Evolutionary conservation across 192 early-diverging fungal species (phyloP), one percentile per base, ranked within the genome.

Genomic region (Coemansia nantahalensis): DNA sequence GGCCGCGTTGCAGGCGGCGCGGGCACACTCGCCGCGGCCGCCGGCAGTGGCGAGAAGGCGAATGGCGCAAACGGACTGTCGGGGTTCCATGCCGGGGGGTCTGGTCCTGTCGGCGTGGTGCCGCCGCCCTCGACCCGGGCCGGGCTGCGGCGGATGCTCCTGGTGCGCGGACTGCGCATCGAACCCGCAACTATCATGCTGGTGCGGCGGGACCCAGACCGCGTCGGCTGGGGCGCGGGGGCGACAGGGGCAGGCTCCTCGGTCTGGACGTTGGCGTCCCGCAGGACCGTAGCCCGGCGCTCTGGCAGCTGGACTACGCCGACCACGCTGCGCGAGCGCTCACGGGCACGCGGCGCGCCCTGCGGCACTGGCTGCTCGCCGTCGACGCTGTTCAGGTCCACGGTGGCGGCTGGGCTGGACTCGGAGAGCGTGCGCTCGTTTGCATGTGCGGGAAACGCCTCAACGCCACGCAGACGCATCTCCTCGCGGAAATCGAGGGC

Each of bases 401-500:
- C n/a, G n/a, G n/a, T n/a, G n/a, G n/a, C n/a, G n/a, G n/a, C n/a
- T n/a, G n/a, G n/a, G n/a, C n/a, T n/a, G n/a, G n/a, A n/a, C n/a
- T n/a, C n/a, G n/a, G n/a, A n/a, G n/a, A n/a, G n/a, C n/a, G n/a
- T n/a, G n/a, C n/a, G n/a, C n/a, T n/a, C n/a, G n/a, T n/a, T n/a
- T n/a, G n/a, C n/a, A n/a, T n/a, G n/a, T n/a, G 26, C 22, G 16
- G 43, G 37, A 13, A 46, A 45, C 15, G 31, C n/a, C 13, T 36
- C 45, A 11, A 24, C 45, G 8, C 30, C 37, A 15, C 59, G 62
- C 33, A 45, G 13, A n/a, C 54, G 52, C 42, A 65, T 65, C 14
- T 48, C 54, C 39, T 62, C 63, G 54, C 70, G 45, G 40, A 67
- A 74, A 30, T 74, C 70, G 12, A 57, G 31, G n/a, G 62, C 54